Percentiles rank a stretch among this genome's conserved stretches.
phyloP scores from a whole-genome alignment of 23 red algal species.

The Cyanidioschyzon merolae region DNA sequence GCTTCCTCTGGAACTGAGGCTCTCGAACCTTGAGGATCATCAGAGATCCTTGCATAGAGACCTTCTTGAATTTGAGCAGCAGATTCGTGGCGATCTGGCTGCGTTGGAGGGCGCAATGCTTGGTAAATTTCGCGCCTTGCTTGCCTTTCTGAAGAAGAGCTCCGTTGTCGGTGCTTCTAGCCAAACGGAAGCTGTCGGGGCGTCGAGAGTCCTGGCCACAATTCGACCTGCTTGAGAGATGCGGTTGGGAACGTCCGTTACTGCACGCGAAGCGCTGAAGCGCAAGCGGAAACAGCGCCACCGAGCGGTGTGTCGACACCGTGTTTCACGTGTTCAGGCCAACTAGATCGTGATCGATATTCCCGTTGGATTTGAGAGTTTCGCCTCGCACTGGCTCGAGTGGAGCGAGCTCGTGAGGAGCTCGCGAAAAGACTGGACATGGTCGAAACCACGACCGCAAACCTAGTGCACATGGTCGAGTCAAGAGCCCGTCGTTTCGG shows the following conservation, averaged over 20 bases:
- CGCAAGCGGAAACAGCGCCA: no score
- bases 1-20: not conserved
- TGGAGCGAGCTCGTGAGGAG: not conserved
- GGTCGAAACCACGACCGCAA: not conserved
- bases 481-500: not conserved
- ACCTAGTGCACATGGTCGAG: not conserved
- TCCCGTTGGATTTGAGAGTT: no score
- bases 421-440: not conserved
- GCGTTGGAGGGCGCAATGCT: constrained; percentile 4
- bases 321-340: no score
- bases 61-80: not conserved
- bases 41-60: not conserved
- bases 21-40: not conserved
- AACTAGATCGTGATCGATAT: no score
- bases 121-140: not conserved
- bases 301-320: no score
- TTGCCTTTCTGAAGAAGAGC: not conserved
- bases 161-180: no score
- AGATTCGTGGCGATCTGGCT: not conserved
- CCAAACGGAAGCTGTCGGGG: no score
- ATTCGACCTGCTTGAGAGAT: no score
- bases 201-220: no score
- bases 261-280: no score
- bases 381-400: not conserved
- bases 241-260: no score